These are phyloP conservation scores for Paraconiothyrium brasiliense DNA, from an alignment of 2,329 filamentous ascomycete genomes.

Conservation along the genomic window DNA sequence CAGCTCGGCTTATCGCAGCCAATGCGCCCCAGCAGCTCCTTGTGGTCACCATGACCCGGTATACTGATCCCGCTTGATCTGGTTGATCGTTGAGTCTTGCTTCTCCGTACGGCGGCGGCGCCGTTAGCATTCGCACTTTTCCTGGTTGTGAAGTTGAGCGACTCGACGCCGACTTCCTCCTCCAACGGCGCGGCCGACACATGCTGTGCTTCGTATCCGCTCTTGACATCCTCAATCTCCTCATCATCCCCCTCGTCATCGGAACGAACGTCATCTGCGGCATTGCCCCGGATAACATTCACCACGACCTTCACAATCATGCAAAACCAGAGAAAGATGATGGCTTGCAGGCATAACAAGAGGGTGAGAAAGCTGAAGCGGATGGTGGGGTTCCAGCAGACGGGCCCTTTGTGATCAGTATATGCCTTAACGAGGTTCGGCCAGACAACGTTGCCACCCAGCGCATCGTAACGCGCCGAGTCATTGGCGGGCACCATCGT, in stretches of 20 bases:
- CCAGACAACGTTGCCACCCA: slow-evolving; percentile 54
- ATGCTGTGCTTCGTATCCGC: slow-evolving; percentile 39
- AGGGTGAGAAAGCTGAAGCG: slow-evolving; percentile 80
- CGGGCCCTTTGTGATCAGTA: slow-evolving; percentile 71
- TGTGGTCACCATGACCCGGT: slow-evolving; percentile 76
- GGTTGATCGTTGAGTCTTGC: slow-evolving; percentile 62
- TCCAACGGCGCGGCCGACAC: slow-evolving; percentile 61
- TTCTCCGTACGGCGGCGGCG: slow-evolving; percentile 20
- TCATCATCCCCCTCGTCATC: slow-evolving; percentile 82
- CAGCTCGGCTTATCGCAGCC: slow-evolving; percentile 76
- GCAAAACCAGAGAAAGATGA: slow-evolving; percentile 87
- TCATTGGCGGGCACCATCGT: slow-evolving; percentile 66
- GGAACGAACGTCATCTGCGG: slow-evolving; percentile 86
- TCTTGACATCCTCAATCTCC: slow-evolving; percentile 57
- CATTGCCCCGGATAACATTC: slow-evolving; percentile 77
- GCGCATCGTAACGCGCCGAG: slow-evolving; percentile 47
- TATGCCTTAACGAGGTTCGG: slow-evolving; percentile 78
- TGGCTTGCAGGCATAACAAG: slow-evolving; percentile 78
- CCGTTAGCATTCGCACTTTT: slow-evolving; percentile 36
- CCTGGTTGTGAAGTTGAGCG: slow-evolving; percentile 68
- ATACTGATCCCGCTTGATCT: slow-evolving; percentile 65
- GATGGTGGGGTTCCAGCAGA: slow-evolving; percentile 82
- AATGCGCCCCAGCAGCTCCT: slow-evolving; percentile 82
- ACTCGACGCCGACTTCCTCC: slow-evolving; percentile 79
- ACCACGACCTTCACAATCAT: slow-evolving; percentile 87